Conservation (phyloP, 2,329 filamentous ascomycete species). For the Microsporum ferrugineum region DNA sequence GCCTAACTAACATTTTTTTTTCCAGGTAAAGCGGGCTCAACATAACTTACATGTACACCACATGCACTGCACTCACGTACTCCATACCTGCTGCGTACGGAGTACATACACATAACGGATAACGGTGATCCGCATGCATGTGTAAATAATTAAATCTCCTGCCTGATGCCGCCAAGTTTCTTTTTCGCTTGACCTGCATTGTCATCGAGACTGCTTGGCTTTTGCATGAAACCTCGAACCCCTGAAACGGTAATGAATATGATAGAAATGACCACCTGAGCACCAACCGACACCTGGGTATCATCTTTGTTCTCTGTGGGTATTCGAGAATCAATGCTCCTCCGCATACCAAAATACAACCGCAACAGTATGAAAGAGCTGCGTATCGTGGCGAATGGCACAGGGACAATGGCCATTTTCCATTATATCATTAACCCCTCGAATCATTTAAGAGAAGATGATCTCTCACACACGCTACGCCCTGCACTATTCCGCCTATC, state of each 20-base stretch:
- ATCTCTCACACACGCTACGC: neutral
- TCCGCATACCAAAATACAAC: neutral
- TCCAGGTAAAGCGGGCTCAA: neutral
- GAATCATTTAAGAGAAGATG: neutral
- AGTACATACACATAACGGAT: neutral
- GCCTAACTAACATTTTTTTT: neutral
- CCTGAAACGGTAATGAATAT: neutral
- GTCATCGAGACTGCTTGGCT: neutral
- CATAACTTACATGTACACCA: neutral
- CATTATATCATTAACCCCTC: neutral
- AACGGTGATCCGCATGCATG: slow-evolving; percentile 1
- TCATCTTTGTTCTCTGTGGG: neutral
- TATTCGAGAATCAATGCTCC: neutral
- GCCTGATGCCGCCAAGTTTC: neutral
- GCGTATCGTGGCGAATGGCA: neutral
- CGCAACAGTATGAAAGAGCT: neutral
- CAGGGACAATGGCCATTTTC: neutral
- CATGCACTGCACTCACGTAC: neutral
- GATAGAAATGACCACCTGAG: neutral
- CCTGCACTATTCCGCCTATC: neutral
- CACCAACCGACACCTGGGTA: neutral
- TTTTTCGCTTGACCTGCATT: neutral
- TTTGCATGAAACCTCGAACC: neutral
- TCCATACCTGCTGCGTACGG: too few relatives aligned
- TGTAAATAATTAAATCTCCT: slow-evolving; percentile 3